Base-by-base conservation (phyloP, 2,329 filamentous ascomycete genomes). In the Balansia obtecta region DNA sequence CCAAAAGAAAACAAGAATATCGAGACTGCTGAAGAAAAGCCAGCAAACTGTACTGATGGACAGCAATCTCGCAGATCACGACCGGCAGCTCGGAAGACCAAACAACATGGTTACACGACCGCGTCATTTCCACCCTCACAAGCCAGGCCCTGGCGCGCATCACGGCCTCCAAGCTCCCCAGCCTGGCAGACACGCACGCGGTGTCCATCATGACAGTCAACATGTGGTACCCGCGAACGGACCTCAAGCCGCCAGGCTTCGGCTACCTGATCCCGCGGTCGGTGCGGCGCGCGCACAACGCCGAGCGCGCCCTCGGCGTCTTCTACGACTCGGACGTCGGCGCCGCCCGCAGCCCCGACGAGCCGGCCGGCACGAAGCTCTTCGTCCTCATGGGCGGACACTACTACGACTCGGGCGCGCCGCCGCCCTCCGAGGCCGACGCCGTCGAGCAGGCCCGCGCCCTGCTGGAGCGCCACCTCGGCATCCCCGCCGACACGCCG, bases 311-410 rank as follows among this genome's bases (percentile, higher is more conserved):
- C 0, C 80, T 98, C 6, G 93, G 93, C 54, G 90, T 97, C 48
- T 85, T 97, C 53, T 97, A 97, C 66, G 89, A 95, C 66, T 87
- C 83, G 2, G 82, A 88, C 55, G 76, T 69, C 32, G 55, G 62
- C 50, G 55, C 58, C 42, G 60, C 66, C 46, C 76, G 41, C 16
- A 46, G 75, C 16, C 73, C 78, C 57, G 79, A 85, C 61, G 65
- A 67, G 53, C 65, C 66, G n/a, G 56, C 57, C 37, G 88, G 87
- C 22, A 95, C 88, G 13, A 95, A 95, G 65, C 68, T 97, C 49
- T 95, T 91, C 15, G 86, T 97, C 58, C 95, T 98, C 82, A 72
- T 98, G 51, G 93, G 93, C 52, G 93, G 93, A 1, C 89, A 96
- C 68, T 88, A 87, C 77, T 97, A 88, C 63, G 76, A 71, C 52